Base-by-base conservation (phyloP, 1,284 basidiomycete genomes). In the Apiotrichum gamsii region DNA sequence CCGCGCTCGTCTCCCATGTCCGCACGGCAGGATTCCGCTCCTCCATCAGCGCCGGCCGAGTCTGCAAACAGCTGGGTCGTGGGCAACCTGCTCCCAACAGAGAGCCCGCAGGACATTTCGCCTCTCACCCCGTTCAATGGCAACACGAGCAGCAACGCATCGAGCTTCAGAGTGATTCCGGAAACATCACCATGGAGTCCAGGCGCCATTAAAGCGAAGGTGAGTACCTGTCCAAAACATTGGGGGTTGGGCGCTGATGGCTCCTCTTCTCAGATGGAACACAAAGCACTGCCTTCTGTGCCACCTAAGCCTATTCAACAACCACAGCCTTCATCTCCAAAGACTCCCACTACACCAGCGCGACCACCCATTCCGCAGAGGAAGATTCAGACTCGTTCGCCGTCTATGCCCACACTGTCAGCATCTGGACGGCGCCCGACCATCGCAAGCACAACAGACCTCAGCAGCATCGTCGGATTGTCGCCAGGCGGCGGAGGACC, bases 1-100 rank as follows among this genome's bases (percentile, higher is more conserved):
- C 30, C 28, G 14, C 19, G n/a, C 34, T 45, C 52, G 9, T 51
- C 58, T 5, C 61, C 59, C 5, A 31, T 52, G 5, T 69, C 63
- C 45, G 61, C 51, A n/a, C n/a, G n/a, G 10, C 60, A 64, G 30
- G 64, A 63, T 23, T 67, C 67, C 15, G 58, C 53, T 1, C 64
- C 66, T 3, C 36, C 57, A 0, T 56, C 60, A 14, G 61, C 59
- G 8, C 49, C 54, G 5, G 46, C 50, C 6, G 47, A 43, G 15
- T 47, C 39, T 11, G 29, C 32, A 28, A 51, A 54, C 40, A 45
- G 39, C 16, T 54, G 52, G 52, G 46, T 44, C 9, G 43, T 50
- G 20, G 40, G 40, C 19, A 30, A 18, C 14, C 5, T n/a, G 2
- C 29, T 24, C 3, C 10, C 6, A 30, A 24, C 29, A 15, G 31